Percentiles rank a stretch among this genome's conserved stretches.
These are phyloP conservation scores for Penicillium fuscoglaucum DNA, from an alignment of 2,329 filamentous ascomycete species.

Conservation along the genomic window DNA sequence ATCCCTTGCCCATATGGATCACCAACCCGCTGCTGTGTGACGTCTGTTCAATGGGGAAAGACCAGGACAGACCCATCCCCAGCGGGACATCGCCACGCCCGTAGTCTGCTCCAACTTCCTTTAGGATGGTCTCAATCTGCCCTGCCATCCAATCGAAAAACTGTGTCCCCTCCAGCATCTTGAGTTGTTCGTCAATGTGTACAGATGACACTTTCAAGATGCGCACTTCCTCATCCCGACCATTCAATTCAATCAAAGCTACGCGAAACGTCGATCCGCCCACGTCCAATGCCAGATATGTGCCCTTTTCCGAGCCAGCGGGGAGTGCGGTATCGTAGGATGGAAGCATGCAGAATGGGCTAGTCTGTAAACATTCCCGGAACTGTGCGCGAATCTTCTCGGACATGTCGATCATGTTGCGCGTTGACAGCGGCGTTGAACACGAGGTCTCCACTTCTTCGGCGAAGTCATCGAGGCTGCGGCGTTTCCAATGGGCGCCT, in stretches of 20 bases:
- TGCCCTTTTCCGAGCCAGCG: conserved; percentile 59
- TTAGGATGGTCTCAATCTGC: conserved; percentile 57
- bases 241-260: conserved; percentile 58
- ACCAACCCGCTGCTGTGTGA: conserved; percentile 58
- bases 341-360: conserved; percentile 64
- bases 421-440: conserved; percentile 36
- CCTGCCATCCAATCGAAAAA: conserved; percentile 70
- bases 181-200: conserved; percentile 58
- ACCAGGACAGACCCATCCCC: conserved; percentile 65
- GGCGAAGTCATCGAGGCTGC: conserved; percentile 41
- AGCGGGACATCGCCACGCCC: conserved; percentile 44
- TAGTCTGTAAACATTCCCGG: conserved; percentile 54
- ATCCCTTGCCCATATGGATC: conserved; percentile 66
- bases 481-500: conserved; percentile 37
- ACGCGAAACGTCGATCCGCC: conserved; percentile 67
- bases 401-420: conserved; percentile 47
- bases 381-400: conserved; percentile 53
- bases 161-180: conserved; percentile 54
- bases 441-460: conserved; percentile 43
- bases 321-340: conserved; percentile 65
- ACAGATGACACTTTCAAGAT: conserved; percentile 57
- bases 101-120: conserved; percentile 43
- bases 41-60: conserved; percentile 66
- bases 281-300: conserved; percentile 63
- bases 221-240: conserved; percentile 52